Base-by-base conservation (phyloP, 75 land plant genomes). In the Picea glauca region DNA sequence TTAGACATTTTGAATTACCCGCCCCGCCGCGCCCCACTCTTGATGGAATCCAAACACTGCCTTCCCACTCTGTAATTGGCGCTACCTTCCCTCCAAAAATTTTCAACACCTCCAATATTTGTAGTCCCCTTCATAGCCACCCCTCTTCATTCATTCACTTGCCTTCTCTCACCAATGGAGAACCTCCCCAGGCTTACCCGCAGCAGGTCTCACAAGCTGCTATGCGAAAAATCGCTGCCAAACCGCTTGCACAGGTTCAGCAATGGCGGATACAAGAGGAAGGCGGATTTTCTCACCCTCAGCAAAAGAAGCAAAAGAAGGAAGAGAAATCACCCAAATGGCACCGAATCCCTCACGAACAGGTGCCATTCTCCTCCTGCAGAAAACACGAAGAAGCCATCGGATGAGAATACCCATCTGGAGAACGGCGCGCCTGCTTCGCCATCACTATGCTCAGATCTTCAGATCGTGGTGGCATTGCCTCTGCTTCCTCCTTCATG, bases 401-500 rank as follows among this genome's bases (percentile, higher is more conserved):
- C 40, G 17, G 46, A 40, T 43, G 73, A 70, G 73, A 21, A 40
- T 11, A 21, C 21, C 20, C 46, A n/a, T 43, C 9, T 70, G 21
- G 35, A 70, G 40, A 70, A 40, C 12, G 26, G 73, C 8, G 40
- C 38, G 54, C 33, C 35, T 46, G 21, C 12, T 40, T 70, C 20
- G 9, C 18, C 54, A 40, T 43, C 20, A 38, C 9, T 8, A 38
- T 70, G 20, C 20, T n/a, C 20, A 43, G 73, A 70, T 43, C 21
- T 70, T 15, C 3, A 70, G 73, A 70, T 70, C n/a, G 33, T 70
- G 17, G 73, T 70, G 50, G 73, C 38, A 35, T 46, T 70, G 73
- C 73, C 73, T 70, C 21, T 8, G 54, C 21, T 2, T 70, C 46
- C 5, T 2, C 46, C 46, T 67, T 46, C 54, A 6, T 46, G 7